These are phyloP conservation scores for Neonectria sp. DNA, from an alignment of 2,329 filamentous ascomycete genomes.

Conservation along the genomic window DNA sequence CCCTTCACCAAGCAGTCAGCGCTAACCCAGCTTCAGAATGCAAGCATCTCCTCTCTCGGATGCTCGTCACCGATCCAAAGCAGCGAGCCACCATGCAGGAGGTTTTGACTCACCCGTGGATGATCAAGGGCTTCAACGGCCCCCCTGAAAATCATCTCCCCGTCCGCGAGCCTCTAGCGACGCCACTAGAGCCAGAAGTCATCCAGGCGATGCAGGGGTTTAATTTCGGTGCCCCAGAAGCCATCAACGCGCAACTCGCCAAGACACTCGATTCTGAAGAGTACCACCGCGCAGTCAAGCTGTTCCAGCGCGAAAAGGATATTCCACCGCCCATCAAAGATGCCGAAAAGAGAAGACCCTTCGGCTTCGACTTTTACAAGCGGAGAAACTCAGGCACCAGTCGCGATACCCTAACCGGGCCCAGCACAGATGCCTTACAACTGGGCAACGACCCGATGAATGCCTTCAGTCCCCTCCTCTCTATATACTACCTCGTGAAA, in stretches of 20 bases:
- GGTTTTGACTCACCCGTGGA: conserved; percentile 96
- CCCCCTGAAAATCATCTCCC: conserved; percentile 93
- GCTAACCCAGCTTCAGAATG: conserved; percentile 78
- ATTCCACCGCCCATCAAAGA: conserved; percentile 70
- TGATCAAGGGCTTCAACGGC: conserved; percentile 89
- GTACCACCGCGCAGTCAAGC: conserved; percentile 87
- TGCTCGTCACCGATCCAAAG: conserved; percentile 95
- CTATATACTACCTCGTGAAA: conserved; percentile 95
- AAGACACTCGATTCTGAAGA: conserved; percentile 94
- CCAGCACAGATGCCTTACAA: conserved; percentile 89
- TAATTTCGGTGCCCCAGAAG: conserved; percentile 91
- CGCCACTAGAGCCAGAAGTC: conserved; percentile 87
- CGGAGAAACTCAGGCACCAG: conserved; percentile 90
- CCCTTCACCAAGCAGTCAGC: conserved; percentile 6
- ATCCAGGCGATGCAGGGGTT: conserved; percentile 97
- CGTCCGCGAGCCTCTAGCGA: conserved; percentile 83
- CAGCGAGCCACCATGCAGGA: conserved; percentile 90
- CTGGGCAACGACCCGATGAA: conserved; percentile 90
- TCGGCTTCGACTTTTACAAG: conserved; percentile 97
- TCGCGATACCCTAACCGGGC: conserved; percentile 85
- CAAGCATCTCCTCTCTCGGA: conserved; percentile 90
- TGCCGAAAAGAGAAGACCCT: conserved; percentile 87
- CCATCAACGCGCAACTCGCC: conserved; percentile 85
- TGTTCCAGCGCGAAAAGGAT: conserved; percentile 78
- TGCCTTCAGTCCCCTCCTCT: conserved; percentile 92